Evolutionary conservation across 345 rosid species (phyloP), one percentile per base, ranked within the genome.

Genomic region (Toxicodendron radicans): DNA sequence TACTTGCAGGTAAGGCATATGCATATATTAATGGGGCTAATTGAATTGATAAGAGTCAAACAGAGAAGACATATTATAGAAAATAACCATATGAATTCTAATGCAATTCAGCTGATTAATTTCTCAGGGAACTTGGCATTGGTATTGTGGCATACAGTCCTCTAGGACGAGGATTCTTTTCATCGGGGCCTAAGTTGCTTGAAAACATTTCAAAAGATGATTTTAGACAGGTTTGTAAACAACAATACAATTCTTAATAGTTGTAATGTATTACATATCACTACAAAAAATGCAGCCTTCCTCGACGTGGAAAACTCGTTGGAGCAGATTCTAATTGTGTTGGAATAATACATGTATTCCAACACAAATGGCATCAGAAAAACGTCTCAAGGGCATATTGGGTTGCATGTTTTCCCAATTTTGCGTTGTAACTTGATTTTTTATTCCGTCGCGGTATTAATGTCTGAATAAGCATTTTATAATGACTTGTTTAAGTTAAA

Each of bases 91-190:
- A 38, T 58, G 54, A 14, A 38, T 57, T 70, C 51, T 46, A 10
- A 63, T n/a, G 41, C 10, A 4, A 18, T 16, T 23, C 41, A 1
- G 52, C 21, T 45, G 2, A 23, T 9, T 62, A 46, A 9, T 84
- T 51, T 33, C 7, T n/a, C 43, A 85, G 93, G 80, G 91, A 92
- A 57, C 94, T 90, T 64, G 92, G 93, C 60, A 89, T 89, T 21
- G 87, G 93, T 10, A 86, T 91, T 72, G 96, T 89, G 54, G 85
- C 89, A 1, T 91, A 87, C 75, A 80, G 96, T 75, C 92, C 92
- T 49, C 74, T 89, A 0, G 89, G 89, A 56, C 76, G 91, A 49
- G 61, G 32, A 23, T 57, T 57, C 30, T 13, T 57, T 9, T 57
- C 61, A n/a, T 57, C 61, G 1, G 61, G 61, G 24, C 61, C 61